Evolutionary conservation across 129 eudicot species (phyloP).

Genomic region (Lonicera japonica): DNA sequence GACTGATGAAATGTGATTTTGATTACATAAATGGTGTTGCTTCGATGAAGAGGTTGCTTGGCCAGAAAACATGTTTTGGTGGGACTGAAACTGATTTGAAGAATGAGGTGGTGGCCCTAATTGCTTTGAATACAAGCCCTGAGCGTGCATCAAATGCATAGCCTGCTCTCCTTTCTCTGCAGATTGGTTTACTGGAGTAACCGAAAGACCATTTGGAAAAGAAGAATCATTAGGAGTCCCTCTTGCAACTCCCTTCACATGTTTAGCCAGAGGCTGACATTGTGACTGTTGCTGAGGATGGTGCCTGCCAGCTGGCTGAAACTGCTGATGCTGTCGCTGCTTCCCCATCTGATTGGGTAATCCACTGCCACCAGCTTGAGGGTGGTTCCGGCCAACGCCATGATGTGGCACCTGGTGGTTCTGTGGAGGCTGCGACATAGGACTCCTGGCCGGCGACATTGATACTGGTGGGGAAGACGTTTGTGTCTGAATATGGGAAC

Average conservation of each 20-base stretch:
- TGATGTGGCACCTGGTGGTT: constrained; percentile 48
- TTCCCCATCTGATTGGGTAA: constrained; percentile 41
- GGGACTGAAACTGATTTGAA: constrained; percentile 30
- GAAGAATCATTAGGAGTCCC: constrained; percentile 49
- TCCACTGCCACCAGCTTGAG: constrained; percentile 43
- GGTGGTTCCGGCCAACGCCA: constrained; percentile 44
- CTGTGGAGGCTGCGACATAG: no score
- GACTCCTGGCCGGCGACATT: constrained; percentile 32
- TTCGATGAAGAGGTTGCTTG: constrained; percentile 30
- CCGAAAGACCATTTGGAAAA: constrained; percentile 47
- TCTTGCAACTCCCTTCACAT: constrained; percentile 58
- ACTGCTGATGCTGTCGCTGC: constrained; percentile 44
- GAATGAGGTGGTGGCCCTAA: constrained; percentile 24
- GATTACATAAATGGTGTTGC: constrained; percentile 24
- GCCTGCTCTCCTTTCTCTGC: constrained; percentile 41
- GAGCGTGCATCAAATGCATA: constrained; percentile 7
- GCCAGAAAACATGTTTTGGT: constrained; percentile 40
- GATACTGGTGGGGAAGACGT: constrained; percentile 56
- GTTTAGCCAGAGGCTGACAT: constrained; percentile 46
- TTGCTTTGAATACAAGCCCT: constrained; percentile 31
- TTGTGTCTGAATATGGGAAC: constrained; percentile 20
- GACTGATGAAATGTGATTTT: constrained; percentile 27
- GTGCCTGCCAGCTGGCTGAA: constrained; percentile 50
- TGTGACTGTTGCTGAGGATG: constrained; percentile 46
- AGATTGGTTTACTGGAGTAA: constrained; percentile 30